Evolutionary conservation across 2,329 filamentous ascomycete species (phyloP).

Genomic region (Fusarium nisikadoi): DNA sequence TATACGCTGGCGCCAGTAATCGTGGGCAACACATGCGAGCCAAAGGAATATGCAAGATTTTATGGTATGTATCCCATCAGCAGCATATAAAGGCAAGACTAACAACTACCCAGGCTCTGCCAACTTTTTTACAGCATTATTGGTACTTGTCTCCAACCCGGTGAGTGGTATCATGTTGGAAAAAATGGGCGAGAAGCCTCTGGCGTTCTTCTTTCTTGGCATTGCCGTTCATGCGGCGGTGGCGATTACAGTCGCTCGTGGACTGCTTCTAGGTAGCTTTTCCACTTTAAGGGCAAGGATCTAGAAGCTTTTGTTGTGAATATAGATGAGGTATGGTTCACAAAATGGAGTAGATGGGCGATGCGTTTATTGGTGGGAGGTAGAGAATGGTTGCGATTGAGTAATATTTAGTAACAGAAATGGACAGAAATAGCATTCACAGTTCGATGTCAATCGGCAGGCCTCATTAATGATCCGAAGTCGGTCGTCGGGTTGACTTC

Average conservation of each 20-base stretch:
- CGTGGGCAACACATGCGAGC: constrained; percentile 55
- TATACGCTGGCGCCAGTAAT: constrained; percentile 55
- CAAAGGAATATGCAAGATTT: constrained; percentile 57
- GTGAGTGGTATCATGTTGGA: constrained; percentile 57
- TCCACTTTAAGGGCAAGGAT: constrained; percentile 3
- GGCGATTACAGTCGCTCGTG: constrained; percentile 37
- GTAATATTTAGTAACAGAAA: neutral
- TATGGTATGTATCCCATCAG: constrained; percentile 36
- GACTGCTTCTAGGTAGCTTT: constrained; percentile 20
- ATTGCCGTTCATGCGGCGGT: constrained; percentile 49
- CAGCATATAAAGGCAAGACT: constrained; percentile 21
- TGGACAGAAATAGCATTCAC: neutral
- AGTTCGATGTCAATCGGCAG: neutral
- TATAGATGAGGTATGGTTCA: neutral
- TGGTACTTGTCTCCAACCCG: constrained; percentile 56
- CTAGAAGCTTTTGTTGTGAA: neutral
- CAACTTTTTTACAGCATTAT: constrained; percentile 56
- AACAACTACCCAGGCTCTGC: constrained; percentile 51
- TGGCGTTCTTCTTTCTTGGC: constrained; percentile 57
- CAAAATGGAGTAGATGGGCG: fast-evolving
- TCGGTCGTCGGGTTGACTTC: neutral
- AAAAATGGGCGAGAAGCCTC: constrained; percentile 51
- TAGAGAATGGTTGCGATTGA: neutral
- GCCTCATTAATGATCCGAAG: neutral
- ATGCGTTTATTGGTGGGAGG: neutral